phyloP scores from a whole-genome alignment of 2,329 filamentous ascomycete genomes.

The Cercospora sp. region DNA sequence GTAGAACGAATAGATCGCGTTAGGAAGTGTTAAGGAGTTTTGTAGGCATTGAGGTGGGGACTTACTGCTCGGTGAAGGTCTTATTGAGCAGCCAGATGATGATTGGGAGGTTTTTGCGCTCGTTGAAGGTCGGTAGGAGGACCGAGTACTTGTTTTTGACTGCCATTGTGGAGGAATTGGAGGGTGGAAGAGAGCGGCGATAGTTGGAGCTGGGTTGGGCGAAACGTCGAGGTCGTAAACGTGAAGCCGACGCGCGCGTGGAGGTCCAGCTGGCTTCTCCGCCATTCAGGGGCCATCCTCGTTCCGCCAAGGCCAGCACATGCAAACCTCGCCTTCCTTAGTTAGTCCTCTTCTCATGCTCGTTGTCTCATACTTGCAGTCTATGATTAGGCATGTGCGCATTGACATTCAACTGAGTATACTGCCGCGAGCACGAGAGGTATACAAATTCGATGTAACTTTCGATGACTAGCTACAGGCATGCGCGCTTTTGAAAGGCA shows the following conservation, averaged over 20 bases:
- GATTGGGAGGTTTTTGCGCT: conserved; percentile 94
- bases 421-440: not conserved
- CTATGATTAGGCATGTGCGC: not conserved
- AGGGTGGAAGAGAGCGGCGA: not conserved
- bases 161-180: conserved; percentile 39
- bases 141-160: conserved; percentile 90
- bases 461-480: not conserved
- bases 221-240: not conserved
- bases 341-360: not conserved
- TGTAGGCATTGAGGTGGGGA: conserved; percentile 4
- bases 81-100: conserved; percentile 91
- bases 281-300: conserved; percentile 4
- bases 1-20: not conserved
- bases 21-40: not conserved
- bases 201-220: not conserved
- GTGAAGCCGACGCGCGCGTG: not conserved
- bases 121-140: conserved; percentile 97
- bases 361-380: not conserved
- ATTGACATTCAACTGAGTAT: not conserved
- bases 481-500: not conserved
- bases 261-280: conserved; percentile 7
- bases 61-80: conserved; percentile 85
- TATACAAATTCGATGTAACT: not conserved
- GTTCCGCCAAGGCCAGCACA: not conserved
- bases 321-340: not conserved